These are phyloP conservation scores for Alternaria longipes DNA, from an alignment of 2,329 filamentous ascomycete species.

Conservation along the genomic window DNA sequence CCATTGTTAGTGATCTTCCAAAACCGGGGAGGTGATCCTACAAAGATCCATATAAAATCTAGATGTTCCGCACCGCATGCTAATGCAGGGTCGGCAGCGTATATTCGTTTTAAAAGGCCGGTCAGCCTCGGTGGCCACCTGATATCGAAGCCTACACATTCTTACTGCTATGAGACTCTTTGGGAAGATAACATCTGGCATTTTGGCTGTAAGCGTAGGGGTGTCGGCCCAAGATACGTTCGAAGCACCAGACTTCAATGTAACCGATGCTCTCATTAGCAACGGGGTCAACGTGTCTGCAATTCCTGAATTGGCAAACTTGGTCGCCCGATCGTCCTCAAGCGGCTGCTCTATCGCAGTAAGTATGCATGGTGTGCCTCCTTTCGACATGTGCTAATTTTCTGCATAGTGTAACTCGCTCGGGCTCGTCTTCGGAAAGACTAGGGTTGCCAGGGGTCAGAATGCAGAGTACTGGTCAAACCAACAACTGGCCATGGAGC, in stretches of 20 bases:
- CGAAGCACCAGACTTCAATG: not conserved
- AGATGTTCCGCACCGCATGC: not conserved
- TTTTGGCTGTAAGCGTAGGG: fast-evolving
- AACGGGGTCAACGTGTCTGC: not conserved
- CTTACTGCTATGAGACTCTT: not conserved
- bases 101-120: not conserved
- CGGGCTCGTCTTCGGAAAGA: not conserved
- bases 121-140: not conserved
- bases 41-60: not conserved
- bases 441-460: not conserved
- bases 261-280: not conserved
- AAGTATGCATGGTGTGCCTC: not conserved
- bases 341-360: not conserved
- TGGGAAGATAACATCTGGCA: not conserved
- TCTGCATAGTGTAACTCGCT: not conserved
- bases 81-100: not conserved
- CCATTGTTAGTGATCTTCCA: not conserved
- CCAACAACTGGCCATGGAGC: not conserved
- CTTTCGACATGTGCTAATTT: fast-evolving
- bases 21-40: no score
- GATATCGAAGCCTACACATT: not conserved
- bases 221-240: not conserved
- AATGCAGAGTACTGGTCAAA: not conserved
- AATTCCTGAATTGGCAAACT: not conserved
- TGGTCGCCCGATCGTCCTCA: not conserved